Evolutionary conservation across 345 rosid species (phyloP), one percentile per base, ranked within the genome.

Genomic region (Aegle marmelos): DNA sequence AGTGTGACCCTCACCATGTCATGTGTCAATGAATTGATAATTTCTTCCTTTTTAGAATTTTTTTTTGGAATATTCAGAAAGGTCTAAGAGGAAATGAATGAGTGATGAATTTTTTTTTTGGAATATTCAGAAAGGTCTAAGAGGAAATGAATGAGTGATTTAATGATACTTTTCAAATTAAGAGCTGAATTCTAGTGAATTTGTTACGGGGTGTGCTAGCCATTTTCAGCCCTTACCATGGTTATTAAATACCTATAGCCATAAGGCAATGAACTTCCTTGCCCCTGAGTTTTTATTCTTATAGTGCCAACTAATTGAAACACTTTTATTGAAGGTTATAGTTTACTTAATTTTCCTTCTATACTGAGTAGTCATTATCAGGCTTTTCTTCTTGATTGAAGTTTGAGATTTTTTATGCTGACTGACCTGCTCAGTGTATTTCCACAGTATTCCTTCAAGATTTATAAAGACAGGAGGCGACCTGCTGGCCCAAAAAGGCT

Each of bases 401-500:
- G 21, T 74, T 61, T 21, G 28, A 41, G 30, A 62, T 28, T 17
- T 61, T 31, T 24, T 8, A 9, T 17, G 30, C 14, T 64, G 33
- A 45, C 31, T 76, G 67, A 75, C 60, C 34, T 50, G 59, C 68
- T 54, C 30, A 59, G 13, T 31, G 21, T 72, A 14, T 10, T 25
- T 77, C 75, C 63, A 37, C 67, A 78, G 74, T 78, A 68, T 21
- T 66, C 57, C 9, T 73, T 60, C 66, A 74, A 75, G 59, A 77
- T 62, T 79, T 72, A 62, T 28, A 48, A 78, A 69, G 72, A 59
- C 33, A 1, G 53, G 4, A 63, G 70, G 66, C 45, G 70, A 36
- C 58, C 37, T 58, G 86, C 86, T 80, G 84, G 86, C 88, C 84
- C 6, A 25, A 50, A 36, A 34, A 78, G 88, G 84, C 88, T 83